Evolutionary conservation across 768 basidiomycete species (phyloP), one percentile per base, ranked within the genome.

Genomic region (Pisolithus marmoratus): DNA sequence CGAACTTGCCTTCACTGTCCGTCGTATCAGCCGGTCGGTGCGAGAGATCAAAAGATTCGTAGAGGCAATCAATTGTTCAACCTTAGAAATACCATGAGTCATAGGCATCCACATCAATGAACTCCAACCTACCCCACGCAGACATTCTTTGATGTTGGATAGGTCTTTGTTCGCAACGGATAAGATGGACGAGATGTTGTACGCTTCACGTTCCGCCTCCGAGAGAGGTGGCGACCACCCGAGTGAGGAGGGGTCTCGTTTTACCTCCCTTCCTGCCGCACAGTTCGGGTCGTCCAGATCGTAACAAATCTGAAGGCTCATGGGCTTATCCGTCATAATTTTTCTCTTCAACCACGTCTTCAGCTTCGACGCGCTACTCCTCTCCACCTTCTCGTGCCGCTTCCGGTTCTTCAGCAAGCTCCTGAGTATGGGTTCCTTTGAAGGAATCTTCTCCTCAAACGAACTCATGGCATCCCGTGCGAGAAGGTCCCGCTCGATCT

Each of bases 341-440:
- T 84, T 84, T 55, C 78, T 80, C 67, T 76, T 81, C 60, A 83
- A 66, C 85, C 85, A 87, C 5, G 78, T 73, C 57, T 80, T 84
- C 42, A 87, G 62, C 55, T 74, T 79, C 43, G 77, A 73, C 5
- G 78, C 68, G 14, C 76, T 73, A 15, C 70, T 61, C 19, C 62
- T 63, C 48, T 68, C 67, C 14, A 48, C 45, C 56, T 70, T 68
- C 29, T 61, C 41, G 42, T 66, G 51, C 36, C 73, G 68, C 45
- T 71, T 74, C 60, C 74, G 70, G 42, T 69, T 73, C 58, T 74
- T 78, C 52, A 74, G 54, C 29, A 75, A 64, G 15, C 69, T 69
- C 56, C 74, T 75, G 12, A 79, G 59, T 56, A 65, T 73, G 42
- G 64, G 61, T 24, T 75, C 74, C 55, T 67, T 66, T 42, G 50